A percentile compares a stretch with the other conserved stretches of the same genome.
phyloP scores from a whole-genome alignment of 1,139 yeast species.

The Saccharomyces hybrid region DNA sequence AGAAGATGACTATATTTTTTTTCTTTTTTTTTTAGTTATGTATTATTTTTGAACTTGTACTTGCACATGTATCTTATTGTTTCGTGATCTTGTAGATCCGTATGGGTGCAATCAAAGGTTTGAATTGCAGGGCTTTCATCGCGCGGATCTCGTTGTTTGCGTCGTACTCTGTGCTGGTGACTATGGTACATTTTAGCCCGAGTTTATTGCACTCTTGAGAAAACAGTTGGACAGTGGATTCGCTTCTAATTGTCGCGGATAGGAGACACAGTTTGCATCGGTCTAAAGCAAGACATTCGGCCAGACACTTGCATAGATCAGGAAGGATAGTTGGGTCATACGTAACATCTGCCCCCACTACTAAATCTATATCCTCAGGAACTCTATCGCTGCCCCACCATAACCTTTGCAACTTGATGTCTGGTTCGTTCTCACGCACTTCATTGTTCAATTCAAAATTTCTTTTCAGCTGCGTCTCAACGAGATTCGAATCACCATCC shows the following conservation, averaged over 20 bases:
- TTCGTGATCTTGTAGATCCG: slow-evolving; percentile 15
- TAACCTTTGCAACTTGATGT: slow-evolving; percentile 37
- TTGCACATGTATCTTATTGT: background rate
- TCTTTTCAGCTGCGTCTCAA: slow-evolving; percentile 39
- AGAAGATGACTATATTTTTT: slow-evolving; percentile 42
- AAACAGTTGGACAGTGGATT: slow-evolving; percentile 49
- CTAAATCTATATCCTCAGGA: slow-evolving; percentile 37
- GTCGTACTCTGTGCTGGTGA: slow-evolving; percentile 13
- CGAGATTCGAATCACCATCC: slow-evolving; percentile 66
- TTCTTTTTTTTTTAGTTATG: background rate
- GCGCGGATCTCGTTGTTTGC: slow-evolving; percentile 2
- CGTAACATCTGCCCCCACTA: slow-evolving; percentile 81
- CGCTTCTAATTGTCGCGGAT: slow-evolving; percentile 69
- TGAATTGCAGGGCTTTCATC: slow-evolving; percentile 8
- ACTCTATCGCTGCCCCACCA: slow-evolving; percentile 51
- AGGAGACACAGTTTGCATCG: slow-evolving; percentile 36
- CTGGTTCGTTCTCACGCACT: slow-evolving; percentile 4
- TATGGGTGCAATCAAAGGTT: slow-evolving; percentile 23
- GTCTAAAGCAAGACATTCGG: slow-evolving; percentile 31
- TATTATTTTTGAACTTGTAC: background rate
- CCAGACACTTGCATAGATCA: slow-evolving; percentile 44
- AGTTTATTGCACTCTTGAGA: slow-evolving; percentile 34
- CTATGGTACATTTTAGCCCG: slow-evolving; percentile 29
- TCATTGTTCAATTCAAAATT: slow-evolving; percentile 44
- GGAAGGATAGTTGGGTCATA: slow-evolving; percentile 63